Percentiles rank a stretch among this genome's conserved stretches.
These are phyloP conservation scores for Thermothielavioides terrestris DNA, from an alignment of 495 filamentous ascomycete species.

Conservation along the genomic window DNA sequence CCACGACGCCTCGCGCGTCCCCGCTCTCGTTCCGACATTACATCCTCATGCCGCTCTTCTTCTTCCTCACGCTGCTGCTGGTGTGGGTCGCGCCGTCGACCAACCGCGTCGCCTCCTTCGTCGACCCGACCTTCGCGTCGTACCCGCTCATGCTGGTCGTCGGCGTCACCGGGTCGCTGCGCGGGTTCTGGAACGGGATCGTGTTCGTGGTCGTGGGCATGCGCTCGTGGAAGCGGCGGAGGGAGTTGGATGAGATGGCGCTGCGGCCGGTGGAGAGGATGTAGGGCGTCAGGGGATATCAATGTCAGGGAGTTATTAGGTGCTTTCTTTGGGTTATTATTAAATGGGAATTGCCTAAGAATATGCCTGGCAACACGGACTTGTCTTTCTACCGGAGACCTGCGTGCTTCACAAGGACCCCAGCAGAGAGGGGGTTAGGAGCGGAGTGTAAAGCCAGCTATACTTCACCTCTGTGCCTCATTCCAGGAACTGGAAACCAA, in stretches of 20 bases:
- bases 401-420: too few relatives aligned
- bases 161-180: constrained; percentile 32
- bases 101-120: constrained; percentile 32
- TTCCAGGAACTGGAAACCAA: too few relatives aligned
- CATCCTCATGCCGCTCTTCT: constrained; percentile 41
- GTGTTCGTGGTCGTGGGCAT: constrained; percentile 37
- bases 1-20: constrained; percentile 8
- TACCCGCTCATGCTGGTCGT: constrained; percentile 35
- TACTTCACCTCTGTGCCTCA: too few relatives aligned
- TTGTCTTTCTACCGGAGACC: too few relatives aligned
- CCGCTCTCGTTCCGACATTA: constrained; percentile 39
- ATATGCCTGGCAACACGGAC: too few relatives aligned
- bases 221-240: constrained; percentile 28
- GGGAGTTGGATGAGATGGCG: constrained; percentile 8
- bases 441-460: too few relatives aligned
- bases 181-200: constrained; percentile 43
- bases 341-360: too few relatives aligned
- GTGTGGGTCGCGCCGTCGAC: constrained; percentile 40
- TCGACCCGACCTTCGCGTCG: constrained; percentile 24
- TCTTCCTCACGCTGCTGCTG: constrained; percentile 38
- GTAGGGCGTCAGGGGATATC: too few relatives aligned
- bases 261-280: neutral
- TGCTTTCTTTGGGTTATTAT: too few relatives aligned
- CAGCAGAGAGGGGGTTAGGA: too few relatives aligned
- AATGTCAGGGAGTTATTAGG: too few relatives aligned